phyloP scores from a whole-genome alignment of 805 yeast genomes.

The Pachysolen tannophilus region DNA sequence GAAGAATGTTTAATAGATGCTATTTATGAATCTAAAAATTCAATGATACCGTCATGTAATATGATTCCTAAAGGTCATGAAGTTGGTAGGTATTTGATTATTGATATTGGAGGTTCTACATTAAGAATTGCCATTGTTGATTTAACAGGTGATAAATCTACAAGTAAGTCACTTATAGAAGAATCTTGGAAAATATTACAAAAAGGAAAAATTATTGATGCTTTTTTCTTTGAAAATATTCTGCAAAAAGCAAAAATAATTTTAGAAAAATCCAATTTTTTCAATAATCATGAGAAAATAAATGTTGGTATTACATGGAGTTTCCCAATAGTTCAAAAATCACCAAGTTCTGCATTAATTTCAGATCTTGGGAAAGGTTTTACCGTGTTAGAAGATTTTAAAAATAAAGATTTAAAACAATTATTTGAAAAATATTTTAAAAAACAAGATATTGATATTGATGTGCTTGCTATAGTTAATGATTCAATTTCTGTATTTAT shows the following conservation, averaged over 20 bases:
- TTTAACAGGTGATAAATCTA: conserved; percentile 9
- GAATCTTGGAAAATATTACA: too few species aligned
- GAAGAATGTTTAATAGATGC: too few species aligned
- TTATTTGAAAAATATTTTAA: conserved; percentile 29
- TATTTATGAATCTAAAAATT: conserved; percentile 4
- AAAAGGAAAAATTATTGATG: conserved; percentile 29
- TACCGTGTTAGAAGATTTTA: conserved; percentile 32
- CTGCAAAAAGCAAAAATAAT: too few species aligned
- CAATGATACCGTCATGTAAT: conserved; percentile 11
- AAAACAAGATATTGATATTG: conserved; percentile 20
- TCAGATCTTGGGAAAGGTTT: conserved; percentile 58
- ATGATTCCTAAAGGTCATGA: conserved; percentile 12
- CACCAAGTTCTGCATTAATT: conserved; percentile 36
- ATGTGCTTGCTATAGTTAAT: conserved; percentile 43
- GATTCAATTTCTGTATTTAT: conserved; percentile 62
- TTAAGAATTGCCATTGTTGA: conserved; percentile 27
- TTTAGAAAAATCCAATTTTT: conserved; percentile 2
- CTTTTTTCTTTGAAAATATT: conserved; percentile 12
- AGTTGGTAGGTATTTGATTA: conserved; percentile 25
- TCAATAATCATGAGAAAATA: conserved; percentile 16
- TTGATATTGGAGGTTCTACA: conserved; percentile 56
- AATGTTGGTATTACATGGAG: conserved; percentile 48
- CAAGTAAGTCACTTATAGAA: too few species aligned
- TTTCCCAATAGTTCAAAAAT: conserved; percentile 39
- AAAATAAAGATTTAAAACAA: conserved; percentile 30